A percentile compares a stretch with the other conserved stretches of the same genome.
Conservation (phyloP, 1,284 basidiomycete genomes). For the Gyrodon tennesseensis region DNA sequence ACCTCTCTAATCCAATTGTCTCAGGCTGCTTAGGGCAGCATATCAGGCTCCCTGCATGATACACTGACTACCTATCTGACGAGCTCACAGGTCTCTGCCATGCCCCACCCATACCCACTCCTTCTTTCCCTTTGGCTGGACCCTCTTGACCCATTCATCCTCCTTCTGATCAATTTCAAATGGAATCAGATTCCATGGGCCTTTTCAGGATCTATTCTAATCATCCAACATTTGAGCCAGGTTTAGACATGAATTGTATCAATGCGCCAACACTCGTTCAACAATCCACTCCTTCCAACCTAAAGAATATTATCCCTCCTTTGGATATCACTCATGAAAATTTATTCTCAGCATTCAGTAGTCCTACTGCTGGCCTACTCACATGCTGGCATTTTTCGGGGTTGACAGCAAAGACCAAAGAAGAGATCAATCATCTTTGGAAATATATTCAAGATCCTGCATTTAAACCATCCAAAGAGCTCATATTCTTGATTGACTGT, state of each 20-base stretch:
- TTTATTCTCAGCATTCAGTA: too few relatives aligned
- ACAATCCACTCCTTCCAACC: not conserved
- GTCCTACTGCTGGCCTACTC: too few relatives aligned
- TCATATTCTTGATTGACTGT: too few relatives aligned
- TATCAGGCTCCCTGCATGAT: not conserved
- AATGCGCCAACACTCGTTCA: not conserved
- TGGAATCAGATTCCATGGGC: not conserved
- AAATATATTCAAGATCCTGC: too few relatives aligned
- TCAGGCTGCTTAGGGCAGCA: not conserved
- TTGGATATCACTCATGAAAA: too few relatives aligned
- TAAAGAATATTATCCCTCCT: not conserved
- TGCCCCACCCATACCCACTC: not conserved
- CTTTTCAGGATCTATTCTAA: not conserved
- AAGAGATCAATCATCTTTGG: too few relatives aligned
- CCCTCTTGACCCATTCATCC: not conserved
- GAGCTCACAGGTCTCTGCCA: not conserved
- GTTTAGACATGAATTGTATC: accelerated
- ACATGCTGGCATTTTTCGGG: too few relatives aligned
- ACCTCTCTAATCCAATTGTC: not conserved
- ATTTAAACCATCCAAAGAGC: too few relatives aligned
- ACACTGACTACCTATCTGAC: not conserved
- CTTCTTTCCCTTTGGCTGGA: not conserved
- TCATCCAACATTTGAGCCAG: not conserved
- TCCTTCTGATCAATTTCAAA: not conserved
- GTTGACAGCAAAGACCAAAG: too few relatives aligned